Percentiles rank a stretch among this genome's conserved stretches.
Evolutionary conservation across 129 eudicot genomes (phyloP).

Genomic region (Ambrosia artemisiifolia): DNA sequence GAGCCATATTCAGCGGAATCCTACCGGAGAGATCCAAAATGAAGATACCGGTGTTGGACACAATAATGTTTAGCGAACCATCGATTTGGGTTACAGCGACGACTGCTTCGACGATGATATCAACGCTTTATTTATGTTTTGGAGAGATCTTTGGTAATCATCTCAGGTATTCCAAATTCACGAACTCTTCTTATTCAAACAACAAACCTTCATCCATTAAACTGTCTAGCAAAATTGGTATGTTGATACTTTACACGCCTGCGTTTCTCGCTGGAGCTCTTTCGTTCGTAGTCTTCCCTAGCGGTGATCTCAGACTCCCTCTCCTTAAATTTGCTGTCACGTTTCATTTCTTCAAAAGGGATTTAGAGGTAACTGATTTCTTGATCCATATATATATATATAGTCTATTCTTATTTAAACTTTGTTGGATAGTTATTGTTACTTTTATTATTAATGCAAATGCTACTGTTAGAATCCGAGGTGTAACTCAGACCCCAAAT

Average conservation of each 20-base stretch:
- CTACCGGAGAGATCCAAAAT: too few species aligned
- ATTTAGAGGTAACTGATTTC: slow-evolving; percentile 42
- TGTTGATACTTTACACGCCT: slow-evolving; percentile 38
- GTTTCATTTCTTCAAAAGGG: slow-evolving; percentile 64
- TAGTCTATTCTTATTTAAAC: too few species aligned
- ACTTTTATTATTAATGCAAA: too few species aligned
- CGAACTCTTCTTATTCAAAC: neutral
- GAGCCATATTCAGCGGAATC: neutral
- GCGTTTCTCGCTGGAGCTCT: slow-evolving; percentile 34
- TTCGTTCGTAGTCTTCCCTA: slow-evolving; percentile 22
- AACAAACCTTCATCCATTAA: neutral
- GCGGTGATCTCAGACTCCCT: slow-evolving; percentile 36
- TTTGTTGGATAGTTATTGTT: too few species aligned
- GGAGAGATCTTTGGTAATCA: slow-evolving; percentile 29
- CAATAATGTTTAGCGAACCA: slow-evolving; percentile 26
- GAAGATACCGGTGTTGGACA: slow-evolving; percentile 23
- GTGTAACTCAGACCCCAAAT: too few species aligned
- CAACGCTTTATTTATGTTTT: slow-evolving; percentile 10
- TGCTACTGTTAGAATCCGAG: too few species aligned
- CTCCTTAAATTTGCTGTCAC: slow-evolving; percentile 46
- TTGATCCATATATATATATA: too few species aligned
- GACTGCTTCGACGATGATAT: slow-evolving; percentile 19
- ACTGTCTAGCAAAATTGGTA: slow-evolving; percentile 36
- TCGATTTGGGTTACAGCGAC: slow-evolving; percentile 23
- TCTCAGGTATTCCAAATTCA: slow-evolving; percentile 31